These are phyloP conservation scores for Pseudogymnoascus sp. DNA, from an alignment of 2,329 filamentous ascomycete genomes.

Conservation along the genomic window DNA sequence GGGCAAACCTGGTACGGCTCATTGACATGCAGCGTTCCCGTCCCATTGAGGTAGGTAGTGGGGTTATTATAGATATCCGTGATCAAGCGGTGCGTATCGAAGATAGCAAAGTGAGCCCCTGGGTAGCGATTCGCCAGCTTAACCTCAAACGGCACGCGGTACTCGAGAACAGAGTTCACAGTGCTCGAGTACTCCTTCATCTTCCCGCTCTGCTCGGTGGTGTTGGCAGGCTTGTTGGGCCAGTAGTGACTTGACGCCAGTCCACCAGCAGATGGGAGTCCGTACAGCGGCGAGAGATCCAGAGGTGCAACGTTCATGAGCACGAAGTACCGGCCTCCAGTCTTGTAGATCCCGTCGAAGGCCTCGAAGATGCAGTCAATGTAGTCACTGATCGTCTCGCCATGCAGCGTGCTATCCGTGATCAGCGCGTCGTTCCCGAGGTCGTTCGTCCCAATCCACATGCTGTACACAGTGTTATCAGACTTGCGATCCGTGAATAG, in stretches of 20 bases:
- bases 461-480: slow-evolving; percentile 60
- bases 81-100: slow-evolving; percentile 59
- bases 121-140: slow-evolving; percentile 41
- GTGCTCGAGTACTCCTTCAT: slow-evolving; percentile 42
- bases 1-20: slow-evolving; percentile 50
- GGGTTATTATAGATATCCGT: slow-evolving; percentile 58
- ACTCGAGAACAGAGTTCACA: slow-evolving; percentile 43
- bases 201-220: slow-evolving; percentile 39
- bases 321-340: slow-evolving; percentile 63
- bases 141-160: slow-evolving; percentile 41
- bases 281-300: slow-evolving; percentile 60
- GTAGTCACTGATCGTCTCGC: slow-evolving; percentile 56
- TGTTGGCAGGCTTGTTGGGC: slow-evolving; percentile 37
- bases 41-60: slow-evolving; percentile 50
- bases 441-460: slow-evolving; percentile 81
- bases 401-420: slow-evolving; percentile 49
- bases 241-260: slow-evolving; percentile 38
- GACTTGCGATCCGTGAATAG: slow-evolving; percentile 39
- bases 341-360: slow-evolving; percentile 54
- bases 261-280: slow-evolving; percentile 37
- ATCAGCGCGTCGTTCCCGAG: slow-evolving; percentile 59
- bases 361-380: slow-evolving; percentile 59
- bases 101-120: slow-evolving; percentile 54
- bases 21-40: slow-evolving; percentile 47
- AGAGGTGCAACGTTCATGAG: slow-evolving; percentile 63